Percentiles rank a stretch among this genome's conserved stretches.
Evolutionary conservation across 768 basidiomycete genomes (phyloP).

Genomic region (Tephrocybe sp.): DNA sequence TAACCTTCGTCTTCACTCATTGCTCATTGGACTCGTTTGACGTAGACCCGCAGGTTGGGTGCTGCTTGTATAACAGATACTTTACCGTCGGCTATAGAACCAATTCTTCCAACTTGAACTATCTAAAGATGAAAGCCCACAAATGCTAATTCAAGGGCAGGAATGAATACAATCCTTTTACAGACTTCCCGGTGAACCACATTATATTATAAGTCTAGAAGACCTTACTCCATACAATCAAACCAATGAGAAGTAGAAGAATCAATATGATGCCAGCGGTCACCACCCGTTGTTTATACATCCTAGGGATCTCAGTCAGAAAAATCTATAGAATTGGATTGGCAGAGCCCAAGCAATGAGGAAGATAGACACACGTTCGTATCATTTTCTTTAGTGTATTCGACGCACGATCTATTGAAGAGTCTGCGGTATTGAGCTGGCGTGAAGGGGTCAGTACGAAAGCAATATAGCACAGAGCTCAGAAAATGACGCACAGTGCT

Average conservation of each 20-base stretch:
- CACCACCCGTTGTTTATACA: slow-evolving; percentile 94
- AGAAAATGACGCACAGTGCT: slow-evolving; percentile 66
- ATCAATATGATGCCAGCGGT: slow-evolving; percentile 85
- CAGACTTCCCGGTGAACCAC: background rate
- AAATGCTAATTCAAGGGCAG: too few species aligned
- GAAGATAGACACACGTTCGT: slow-evolving; percentile 61
- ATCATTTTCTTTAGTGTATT: slow-evolving; percentile 96
- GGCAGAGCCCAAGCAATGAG: slow-evolving; percentile 12
- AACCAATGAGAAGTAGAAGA: slow-evolving; percentile 76
- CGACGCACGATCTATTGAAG: slow-evolving; percentile 86
- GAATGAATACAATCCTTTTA: background rate
- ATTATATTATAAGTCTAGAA: background rate
- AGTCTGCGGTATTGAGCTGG: slow-evolving; percentile 83
- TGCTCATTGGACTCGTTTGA: slow-evolving; percentile 4
- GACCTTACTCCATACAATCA: slow-evolving; percentile 77
- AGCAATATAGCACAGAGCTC: background rate
- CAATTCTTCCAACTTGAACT: slow-evolving; percentile 1
- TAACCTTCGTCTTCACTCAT: slow-evolving; percentile 4
- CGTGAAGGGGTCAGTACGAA: background rate
- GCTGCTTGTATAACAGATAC: slow-evolving; percentile 20
- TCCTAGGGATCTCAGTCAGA: slow-evolving; percentile 66
- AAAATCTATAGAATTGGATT: slow-evolving; percentile 30
- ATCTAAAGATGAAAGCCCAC: too few species aligned
- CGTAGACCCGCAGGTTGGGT: background rate
- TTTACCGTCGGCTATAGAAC: slow-evolving; percentile 9